phyloP scores from a whole-genome alignment of 1,284 basidiomycete genomes.

The Papiliotrema terrestris region DNA sequence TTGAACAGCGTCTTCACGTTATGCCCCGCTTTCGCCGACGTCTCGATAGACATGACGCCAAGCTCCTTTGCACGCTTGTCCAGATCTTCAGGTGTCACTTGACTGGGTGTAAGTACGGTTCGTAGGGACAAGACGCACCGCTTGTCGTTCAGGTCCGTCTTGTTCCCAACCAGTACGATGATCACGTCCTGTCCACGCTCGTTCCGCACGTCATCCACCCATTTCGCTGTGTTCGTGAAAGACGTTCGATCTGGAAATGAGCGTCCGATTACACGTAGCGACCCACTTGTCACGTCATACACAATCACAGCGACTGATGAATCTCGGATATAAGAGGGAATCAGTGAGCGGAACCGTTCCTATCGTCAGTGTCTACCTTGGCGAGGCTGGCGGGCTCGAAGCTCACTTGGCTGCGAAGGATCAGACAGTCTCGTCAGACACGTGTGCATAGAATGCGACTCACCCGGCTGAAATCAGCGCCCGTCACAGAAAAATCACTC shows the following conservation, averaged over 20 bases:
- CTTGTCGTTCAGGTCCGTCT: constrained; percentile 72
- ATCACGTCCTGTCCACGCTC: constrained; percentile 98
- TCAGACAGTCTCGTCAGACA: background rate
- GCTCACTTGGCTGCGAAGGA: background rate
- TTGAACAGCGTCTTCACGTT: constrained; percentile 98
- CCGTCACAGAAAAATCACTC: constrained; percentile 37
- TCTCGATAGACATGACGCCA: constrained; percentile 98
- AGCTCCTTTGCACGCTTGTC: constrained; percentile 89
- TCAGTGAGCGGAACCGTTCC: constrained; percentile 96
- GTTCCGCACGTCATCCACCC: constrained; percentile 98
- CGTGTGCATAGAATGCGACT: constrained; percentile 5
- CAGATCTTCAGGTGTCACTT: constrained; percentile 98
- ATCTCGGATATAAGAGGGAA: constrained; percentile 98
- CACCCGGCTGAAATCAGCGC: constrained; percentile 34
- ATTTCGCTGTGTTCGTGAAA: constrained; percentile 95
- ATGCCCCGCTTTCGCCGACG: constrained; percentile 97
- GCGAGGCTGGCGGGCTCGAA: background rate
- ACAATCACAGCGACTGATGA: constrained; percentile 98
- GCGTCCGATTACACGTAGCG: background rate
- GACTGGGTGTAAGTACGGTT: constrained; percentile 54
- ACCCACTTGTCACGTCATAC: constrained; percentile 95
- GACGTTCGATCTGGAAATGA: constrained; percentile 74
- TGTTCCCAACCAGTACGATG: constrained; percentile 97
- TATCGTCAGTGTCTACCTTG: constrained; percentile 39
- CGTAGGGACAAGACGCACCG: constrained; percentile 16